Base-by-base conservation (phyloP, 2,329 filamentous ascomycete genomes). In the Epichloe glyceriae region DNA sequence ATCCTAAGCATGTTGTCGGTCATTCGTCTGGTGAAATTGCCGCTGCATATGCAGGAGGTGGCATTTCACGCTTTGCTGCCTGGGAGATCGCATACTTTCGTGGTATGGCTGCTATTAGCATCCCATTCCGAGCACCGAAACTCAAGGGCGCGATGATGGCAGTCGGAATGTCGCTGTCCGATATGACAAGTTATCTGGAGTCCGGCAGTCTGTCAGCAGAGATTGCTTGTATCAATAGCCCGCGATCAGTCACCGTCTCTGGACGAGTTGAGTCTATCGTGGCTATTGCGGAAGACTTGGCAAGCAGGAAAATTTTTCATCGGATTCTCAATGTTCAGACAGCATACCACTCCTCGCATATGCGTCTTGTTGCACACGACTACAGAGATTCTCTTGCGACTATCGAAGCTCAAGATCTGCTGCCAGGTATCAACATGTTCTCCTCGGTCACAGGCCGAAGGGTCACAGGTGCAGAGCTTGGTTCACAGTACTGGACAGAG, bases 11-110 rank as follows among this genome's bases (percentile, higher is more conserved):
- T 17, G 67, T 72, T 3, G 60, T 73, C 7, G 71, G 72, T 0
- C 72, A 74, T 53, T 73, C 71, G 0, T 73, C 71, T 1, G 72
- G 72, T 2, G 72, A 74, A 50, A 68, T 74, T 34, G 71, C 70
- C 1, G 72, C 71, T 6, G 70, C 72, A 1, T 71, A 68, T 50
- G 68, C 71, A 8, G 61, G 60, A 0, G 66, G 63, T 0, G 61
- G 62, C 15, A 59, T 74, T 19, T 61, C 63, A 2, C 59, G 61
- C 19, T 58, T 67, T 46, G 59, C 60, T 5, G 71, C 71, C 4
- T 72, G 69, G 67, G 59, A 65, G 44, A 61, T 71, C 34, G 66
- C 71, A 3, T 73, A 70, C 52, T 62, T 66, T 20, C 68, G 72
- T 11, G 72, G 71, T 2, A 54, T 65, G 17, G 61, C 60, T 43